Evolutionary conservation across 2,329 filamentous ascomycete genomes (phyloP), one percentile per base, ranked within the genome.

Genomic region (Aspergillus pseudoglaucus): DNA sequence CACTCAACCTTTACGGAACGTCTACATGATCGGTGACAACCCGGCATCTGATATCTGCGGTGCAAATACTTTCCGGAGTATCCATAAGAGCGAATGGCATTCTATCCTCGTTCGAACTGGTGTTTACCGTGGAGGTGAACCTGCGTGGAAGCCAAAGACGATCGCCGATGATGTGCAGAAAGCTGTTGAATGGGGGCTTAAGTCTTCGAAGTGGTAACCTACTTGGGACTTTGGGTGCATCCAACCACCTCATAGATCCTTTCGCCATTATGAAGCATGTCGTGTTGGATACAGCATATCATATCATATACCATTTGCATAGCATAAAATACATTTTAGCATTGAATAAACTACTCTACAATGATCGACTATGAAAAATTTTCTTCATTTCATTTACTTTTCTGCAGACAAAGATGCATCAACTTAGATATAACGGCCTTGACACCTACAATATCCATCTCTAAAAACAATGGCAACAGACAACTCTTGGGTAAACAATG

Each of bases 1-100:
- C 25, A 48, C 68, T 2, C 66, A 60, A 17, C 76, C 78, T n/a
- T 68, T 95, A 47, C 75, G 77, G 59, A 80, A 78, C 39, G 90
- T 97, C 9, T 97, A 95, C 69, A 97, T 97, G 91, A 81, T 97
- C 38, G 93, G 93, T 5, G 87, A 91, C 62, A 91, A 91, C 60
- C 87, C 87, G 4, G 88, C 88, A 62, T 93, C 87, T 57, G 93
- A 98, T 65, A 95, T 98, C 55, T 75, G 81, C 4, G 93, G 93
- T 5, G 90, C 88, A 17, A 95, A 95, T 63, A 77, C 79, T 41
- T 95, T 86, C 62, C 61, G 72, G 40, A 87, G 85, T 53, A 72
- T 77, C 3, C 69, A 78, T 48, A 84, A 84, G 7, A 87, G 82
- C n/a, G 74, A 82, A 49, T 95, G 90, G 90, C 72, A 77, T 37